phyloP scores from a whole-genome alignment of 108 stramenopile genomes.

The Nitzschia putrida region DNA sequence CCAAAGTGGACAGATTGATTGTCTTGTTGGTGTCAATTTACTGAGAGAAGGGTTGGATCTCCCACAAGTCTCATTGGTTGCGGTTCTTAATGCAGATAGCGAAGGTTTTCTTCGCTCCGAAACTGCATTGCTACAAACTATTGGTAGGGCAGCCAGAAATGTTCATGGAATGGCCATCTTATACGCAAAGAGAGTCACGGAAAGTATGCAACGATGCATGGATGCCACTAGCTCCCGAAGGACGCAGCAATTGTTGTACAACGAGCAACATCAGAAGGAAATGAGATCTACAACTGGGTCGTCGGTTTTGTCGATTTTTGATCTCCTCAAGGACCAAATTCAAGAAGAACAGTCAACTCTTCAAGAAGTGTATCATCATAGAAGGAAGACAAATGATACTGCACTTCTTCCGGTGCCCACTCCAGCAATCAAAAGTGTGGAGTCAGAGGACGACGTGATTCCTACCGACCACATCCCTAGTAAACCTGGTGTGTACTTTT shows the following conservation, averaged over 20 bases:
- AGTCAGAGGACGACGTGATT: conserved; percentile 10
- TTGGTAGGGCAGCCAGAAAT: conserved; percentile 79
- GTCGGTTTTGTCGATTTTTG: conserved; percentile 59
- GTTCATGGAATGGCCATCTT: conserved; percentile 63
- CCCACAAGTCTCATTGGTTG: conserved; percentile 80
- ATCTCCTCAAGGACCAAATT: conserved; percentile 60
- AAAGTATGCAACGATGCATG: conserved; percentile 66
- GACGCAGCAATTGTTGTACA: conserved; percentile 52
- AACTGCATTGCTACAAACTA: conserved; percentile 71
- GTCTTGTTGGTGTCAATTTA: conserved; percentile 80
- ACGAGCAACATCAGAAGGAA: conserved; percentile 31
- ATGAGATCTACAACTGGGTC: conserved; percentile 57
- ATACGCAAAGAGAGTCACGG: conserved; percentile 68
- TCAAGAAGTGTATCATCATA: background rate
- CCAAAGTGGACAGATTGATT: conserved; percentile 66
- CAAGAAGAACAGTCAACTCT: conserved; percentile 26
- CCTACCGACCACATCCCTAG: conserved; percentile 57
- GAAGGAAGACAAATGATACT: background rate
- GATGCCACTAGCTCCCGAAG: conserved; percentile 58
- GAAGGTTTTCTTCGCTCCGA: conserved; percentile 80
- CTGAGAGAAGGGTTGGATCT: conserved; percentile 80
- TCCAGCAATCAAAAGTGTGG: background rate
- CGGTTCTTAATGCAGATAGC: conserved; percentile 74
- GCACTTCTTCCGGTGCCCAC: background rate
- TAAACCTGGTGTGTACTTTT: conserved; percentile 72